Base-by-base conservation (phyloP, 73 alveolate species). In the Paramecium biaurelia region DNA sequence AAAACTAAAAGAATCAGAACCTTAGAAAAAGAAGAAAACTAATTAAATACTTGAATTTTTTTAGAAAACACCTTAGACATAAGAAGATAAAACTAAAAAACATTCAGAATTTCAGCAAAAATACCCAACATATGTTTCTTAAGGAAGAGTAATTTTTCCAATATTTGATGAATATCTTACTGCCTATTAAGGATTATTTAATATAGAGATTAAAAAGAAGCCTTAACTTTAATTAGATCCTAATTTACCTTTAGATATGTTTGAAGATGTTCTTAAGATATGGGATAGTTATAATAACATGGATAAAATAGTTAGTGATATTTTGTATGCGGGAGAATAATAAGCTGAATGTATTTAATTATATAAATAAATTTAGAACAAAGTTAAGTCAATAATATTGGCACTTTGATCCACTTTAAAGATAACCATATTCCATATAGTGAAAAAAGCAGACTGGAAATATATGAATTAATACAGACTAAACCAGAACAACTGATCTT, bases 51-150 rank as follows among this genome's bases (percentile, higher is more conserved):
- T 30, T 30, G 87, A 74, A 12, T 74, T 30, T 43, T 74, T 74
- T 35, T 30, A 74, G 58, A 67, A 67, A 26, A 28, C 87, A 20
- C 41, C 41, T 7, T 24, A 32, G 37, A 35, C 47, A 1, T 23
- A 74, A 35, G 87, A 74, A 74, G 87, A 74, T 35, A 74, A 74
- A 35, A 43, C 87, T 38, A 74, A 74, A 74, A 74, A 74, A 74
- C 47, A 30, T 21, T 43, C 41, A 34, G 87, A 74, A 38, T 74
- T 74, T 74, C 87, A 74, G 23, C 34, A 8, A 35, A 74, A 74
- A 74, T 74, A 74, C 32, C 87, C 87, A 74, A 35, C 87, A 10
- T 74, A 74, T 74, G 87, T 74, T 9, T 21, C 41, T 21, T 74
- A 35, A 11, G 87, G 87, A 21, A 32, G 87, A 30, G 58, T 74